Base-by-base conservation (phyloP, 2,329 filamentous ascomycete genomes). In the Dactylonectria estremocensis region DNA sequence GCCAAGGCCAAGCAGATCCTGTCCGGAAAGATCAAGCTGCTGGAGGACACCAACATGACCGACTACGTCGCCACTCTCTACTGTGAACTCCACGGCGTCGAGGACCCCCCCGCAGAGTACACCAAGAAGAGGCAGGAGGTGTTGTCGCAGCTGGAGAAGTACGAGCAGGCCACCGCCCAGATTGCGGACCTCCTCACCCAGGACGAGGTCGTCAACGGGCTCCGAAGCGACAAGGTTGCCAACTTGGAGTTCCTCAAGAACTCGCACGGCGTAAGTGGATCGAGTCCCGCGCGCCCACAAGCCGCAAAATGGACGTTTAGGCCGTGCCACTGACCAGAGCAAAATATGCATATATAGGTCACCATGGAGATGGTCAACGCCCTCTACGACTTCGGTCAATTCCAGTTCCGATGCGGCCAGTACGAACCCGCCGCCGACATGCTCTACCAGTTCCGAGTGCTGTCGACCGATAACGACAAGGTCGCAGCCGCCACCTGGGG, bases 241-340 rank as follows among this genome's bases (percentile, higher is more conserved):
- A 99, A 99, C 87, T 92, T 99, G 91, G 94, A 95, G 82, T 99
- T 95, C 82, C 85, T 99, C 73, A 97, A 98, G 88, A 96, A 97
- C 84, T 93, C 96, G 78, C 95, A 99, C 83, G 93, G 92, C 73
- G 96, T 93, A 86, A 79, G 90, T 85, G 61, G 73, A 66, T 68
- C 18, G 50, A 71, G 54, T 55, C 49, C 37, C 45, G 35, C 54
- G 22, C 48, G 45, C 56, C 35, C 57, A 65, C 53, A 61, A 45
- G 31, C 45, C 45, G 24, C 56, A 64, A 61, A 48, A 52, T 40
- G 37, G 20, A 57, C 14, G 50, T 53, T 40, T 40, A 37, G 24
- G 53, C 59, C 37, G 60, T 64, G 65, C 68, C 33, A 61, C 64
- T 77, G 72, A 76, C 71, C 71, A 5, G 28, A 46, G 31, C 52